Base-by-base conservation (phyloP, 306 rosid species). In the Canavalia ensiformis region DNA sequence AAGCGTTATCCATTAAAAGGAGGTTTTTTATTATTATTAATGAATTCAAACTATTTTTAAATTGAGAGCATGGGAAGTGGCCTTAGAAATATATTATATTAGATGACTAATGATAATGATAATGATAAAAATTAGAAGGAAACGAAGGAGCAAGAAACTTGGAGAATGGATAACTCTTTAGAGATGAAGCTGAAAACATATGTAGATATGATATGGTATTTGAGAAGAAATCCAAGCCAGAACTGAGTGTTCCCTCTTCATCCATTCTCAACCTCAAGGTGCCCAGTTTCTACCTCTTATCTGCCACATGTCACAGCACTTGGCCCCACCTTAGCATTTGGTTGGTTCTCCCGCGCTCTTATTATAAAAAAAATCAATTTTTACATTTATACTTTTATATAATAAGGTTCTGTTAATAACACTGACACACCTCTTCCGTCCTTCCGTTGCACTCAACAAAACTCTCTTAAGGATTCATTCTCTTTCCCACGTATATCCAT, bases 241-340 rank as follows among this genome's bases (percentile, higher is more conserved):
- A 87, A 25, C 45, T 65, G 74, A 68, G 56, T 44, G n/a, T 63
- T 67, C 74, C 74, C 44, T 77, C 49, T 65, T 81, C 62, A 65
- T 82, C 76, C 78, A 68, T 80, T 71, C 90, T 74, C 68, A 84
- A 88, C 93, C 88, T 62, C 87, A 82, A 75, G 74, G 71, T 28
- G 4, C 66, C 66, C 44, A 6, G 37, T 70, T 5, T 76, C 30
- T 47, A 50, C 70, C 75, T 81, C 97, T 92, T 94, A 92, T 94
- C 98, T 88, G 83, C 97, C 92, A 88, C 92, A 65, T 80, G 49
- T 52, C 45, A 64, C 74, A 2, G 2, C 8, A 3, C 77, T 47
- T 76, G 93, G 84, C 18, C 86, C 93, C 91, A 54, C 76, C 72
- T 44, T 5, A 31, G 52, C 10, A 7, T 0, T 45, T 76, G 77